Conservation (phyloP, 345 rosid species). For the Dipteronia dyeriana region DNA sequence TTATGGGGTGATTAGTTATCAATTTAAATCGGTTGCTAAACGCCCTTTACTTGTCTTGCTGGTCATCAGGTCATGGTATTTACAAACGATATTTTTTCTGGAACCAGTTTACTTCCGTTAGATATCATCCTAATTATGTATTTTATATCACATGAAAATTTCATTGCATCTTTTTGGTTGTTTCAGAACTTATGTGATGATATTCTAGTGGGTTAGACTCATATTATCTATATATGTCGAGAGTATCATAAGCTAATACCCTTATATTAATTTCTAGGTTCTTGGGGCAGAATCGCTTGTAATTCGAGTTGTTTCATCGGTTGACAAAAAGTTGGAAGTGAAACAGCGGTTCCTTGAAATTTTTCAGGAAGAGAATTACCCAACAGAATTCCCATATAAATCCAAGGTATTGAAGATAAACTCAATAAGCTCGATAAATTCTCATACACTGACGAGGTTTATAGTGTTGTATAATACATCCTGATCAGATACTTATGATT, state of each 20-base stretch:
- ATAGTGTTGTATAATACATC: constrained; percentile 14
- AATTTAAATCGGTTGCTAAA: neutral
- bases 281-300: constrained; percentile 97
- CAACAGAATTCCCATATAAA: constrained; percentile 87
- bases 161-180: neutral
- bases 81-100: neutral
- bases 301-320: constrained; percentile 96
- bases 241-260: constrained; percentile 7
- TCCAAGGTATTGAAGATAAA: constrained; percentile 66
- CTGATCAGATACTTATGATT: constrained; percentile 10
- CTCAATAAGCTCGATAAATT: constrained; percentile 13
- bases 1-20: neutral
- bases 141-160: neutral
- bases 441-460: constrained; percentile 9
- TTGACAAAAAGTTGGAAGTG: constrained; percentile 97
- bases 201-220: neutral
- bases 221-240: neutral
- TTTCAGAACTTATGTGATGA: neutral
- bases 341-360: constrained; percentile 95
- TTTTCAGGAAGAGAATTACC: constrained; percentile 84
- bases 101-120: neutral
- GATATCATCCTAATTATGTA: neutral
- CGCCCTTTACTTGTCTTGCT: neutral
- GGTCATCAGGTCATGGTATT: neutral
- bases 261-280: constrained; percentile 49